Percentiles rank a stretch among this genome's conserved stretches.
phyloP scores from a whole-genome alignment of 2,329 filamentous ascomycete species.

The Phialemonium atrogriseum region DNA sequence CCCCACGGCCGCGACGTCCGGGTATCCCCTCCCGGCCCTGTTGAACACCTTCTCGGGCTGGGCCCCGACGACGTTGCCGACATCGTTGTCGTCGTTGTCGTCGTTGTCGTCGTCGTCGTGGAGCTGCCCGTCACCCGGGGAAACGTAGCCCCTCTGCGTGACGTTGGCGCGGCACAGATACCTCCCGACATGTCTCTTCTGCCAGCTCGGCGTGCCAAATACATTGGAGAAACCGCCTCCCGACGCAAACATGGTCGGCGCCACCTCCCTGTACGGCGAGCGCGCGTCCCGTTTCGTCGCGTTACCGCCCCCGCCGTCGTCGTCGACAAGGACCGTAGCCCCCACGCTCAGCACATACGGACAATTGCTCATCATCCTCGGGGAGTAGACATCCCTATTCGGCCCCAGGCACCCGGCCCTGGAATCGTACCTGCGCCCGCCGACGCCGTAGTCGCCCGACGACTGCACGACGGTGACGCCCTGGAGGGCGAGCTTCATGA shows the following conservation, averaged over 20 bases:
- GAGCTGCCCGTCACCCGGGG: conserved; percentile 7
- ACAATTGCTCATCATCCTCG: conserved; percentile 38
- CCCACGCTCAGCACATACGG: conserved; percentile 23
- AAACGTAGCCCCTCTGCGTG: conserved; percentile 5
- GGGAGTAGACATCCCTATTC: conserved; percentile 33
- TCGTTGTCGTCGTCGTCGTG: conserved; percentile 12
- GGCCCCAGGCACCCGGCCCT: conserved; percentile 29
- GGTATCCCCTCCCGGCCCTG: conserved; percentile 16
- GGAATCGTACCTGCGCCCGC: conserved; percentile 9
- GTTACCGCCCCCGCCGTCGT: conserved; percentile 3
- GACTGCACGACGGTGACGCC: conserved; percentile 36
- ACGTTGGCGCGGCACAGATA: conserved; percentile 24
- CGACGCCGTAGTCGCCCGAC: conserved; percentile 37
- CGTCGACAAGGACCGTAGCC: conserved; percentile 1
- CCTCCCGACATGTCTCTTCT: conserved; percentile 25
- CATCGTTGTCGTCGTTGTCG: conserved; percentile 5
- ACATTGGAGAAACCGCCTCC: conserved; percentile 37
- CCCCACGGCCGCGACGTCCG: conserved; percentile 18
- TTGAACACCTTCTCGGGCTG: conserved; percentile 8
- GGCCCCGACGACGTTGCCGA: conserved; percentile 8
- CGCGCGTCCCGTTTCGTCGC: conserved; percentile 2
- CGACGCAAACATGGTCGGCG: conserved; percentile 18
- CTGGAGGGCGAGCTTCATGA: conserved; percentile 40
- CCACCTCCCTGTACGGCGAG: conserved; percentile 11
- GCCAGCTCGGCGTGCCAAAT: conserved; percentile 32